phyloP scores from a whole-genome alignment of 495 filamentous ascomycete species.

The Trichoderma erinaceum region DNA sequence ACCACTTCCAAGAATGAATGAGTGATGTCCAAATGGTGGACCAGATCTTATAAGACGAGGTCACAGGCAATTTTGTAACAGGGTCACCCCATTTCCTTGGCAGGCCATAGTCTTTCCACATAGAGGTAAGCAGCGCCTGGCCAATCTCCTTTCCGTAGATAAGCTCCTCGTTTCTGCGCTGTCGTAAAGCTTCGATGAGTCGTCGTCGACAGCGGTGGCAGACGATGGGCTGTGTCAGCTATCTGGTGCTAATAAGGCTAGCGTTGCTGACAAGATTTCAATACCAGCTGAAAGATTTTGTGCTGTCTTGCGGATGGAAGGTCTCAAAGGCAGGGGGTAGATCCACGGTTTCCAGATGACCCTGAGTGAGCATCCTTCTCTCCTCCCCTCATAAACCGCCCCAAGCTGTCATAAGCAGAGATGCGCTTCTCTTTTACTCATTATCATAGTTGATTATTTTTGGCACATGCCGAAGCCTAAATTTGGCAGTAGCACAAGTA shows the following conservation, averaged over 20 bases:
- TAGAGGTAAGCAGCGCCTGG: constrained; percentile 65
- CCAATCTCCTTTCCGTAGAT: constrained; percentile 78
- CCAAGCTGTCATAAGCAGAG: no score
- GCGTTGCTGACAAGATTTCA: no score
- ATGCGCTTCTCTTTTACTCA: no score
- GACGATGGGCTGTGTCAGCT: constrained; percentile 63
- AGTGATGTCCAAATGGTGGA: constrained; percentile 77
- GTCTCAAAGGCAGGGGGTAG: no score
- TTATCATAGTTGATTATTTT: no score
- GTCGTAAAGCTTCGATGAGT: constrained; percentile 66
- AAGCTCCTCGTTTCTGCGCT: constrained; percentile 55
- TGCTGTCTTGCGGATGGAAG: no score
- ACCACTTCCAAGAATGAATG: constrained; percentile 62
- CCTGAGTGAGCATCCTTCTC: no score
- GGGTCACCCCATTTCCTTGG: constrained; percentile 75
- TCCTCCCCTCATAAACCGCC: no score
- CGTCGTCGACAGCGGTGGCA: constrained; percentile 74
- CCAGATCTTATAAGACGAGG: constrained; percentile 75
- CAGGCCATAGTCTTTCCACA: constrained; percentile 69
- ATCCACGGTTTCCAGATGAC: no score
- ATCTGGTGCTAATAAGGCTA: constrained; percentile 42
- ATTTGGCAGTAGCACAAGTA: no score
- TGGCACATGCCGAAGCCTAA: no score
- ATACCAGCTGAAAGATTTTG: no score
- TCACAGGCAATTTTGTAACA: constrained; percentile 68